Evolutionary conservation across 2,329 filamentous ascomycete species (phyloP), one percentile per base, ranked within the genome.

Genomic region (Geosmithia morbida): DNA sequence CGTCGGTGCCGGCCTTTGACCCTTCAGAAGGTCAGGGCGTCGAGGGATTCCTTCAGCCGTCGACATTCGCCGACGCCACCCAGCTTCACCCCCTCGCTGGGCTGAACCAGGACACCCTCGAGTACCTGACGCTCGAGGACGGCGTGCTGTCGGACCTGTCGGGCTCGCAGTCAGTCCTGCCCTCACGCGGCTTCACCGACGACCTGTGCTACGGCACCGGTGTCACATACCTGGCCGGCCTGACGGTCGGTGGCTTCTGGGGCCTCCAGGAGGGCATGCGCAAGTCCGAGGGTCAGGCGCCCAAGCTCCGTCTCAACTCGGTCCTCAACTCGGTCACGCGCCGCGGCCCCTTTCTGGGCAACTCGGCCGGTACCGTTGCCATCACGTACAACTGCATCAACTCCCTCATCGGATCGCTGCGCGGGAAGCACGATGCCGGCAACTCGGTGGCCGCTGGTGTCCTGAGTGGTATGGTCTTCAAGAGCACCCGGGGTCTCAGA

Each of bases 171-270:
- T 94, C 90, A 42, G 84, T 89, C 48, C 77, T 98, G 48, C 92
- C 94, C 42, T 96, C 89, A 48, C 83, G 92, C 64, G 92, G 92
- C 62, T 98, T 94, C 81, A 94, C 89, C 51, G 92, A 98, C 62
- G 92, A 98, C 65, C 79, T 98, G 50, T 97, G 92, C 69, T 98
- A 98, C 65, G 92, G 94, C 60, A 94, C 92, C 19, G 92, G 92
- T 57, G 82, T 90, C 52, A 95, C 88, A 61, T 98, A 98, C 63
- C 73, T 98, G 51, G 72, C 85, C n/a, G 92, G 85, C 7, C 71
- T 98, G 57, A 77, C 83, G 41, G 62, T 94, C 54, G 92, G 92
- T 64, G 92, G 92, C 55, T 82, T 79, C 49, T 97, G 90, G 90
- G 92, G 92, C 51, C 66, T 98, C 55, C 83, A 85, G 54, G 92